Base-by-base conservation (phyloP, 352 stramenopile genomes). In the Phytophthora ohioensis region DNA sequence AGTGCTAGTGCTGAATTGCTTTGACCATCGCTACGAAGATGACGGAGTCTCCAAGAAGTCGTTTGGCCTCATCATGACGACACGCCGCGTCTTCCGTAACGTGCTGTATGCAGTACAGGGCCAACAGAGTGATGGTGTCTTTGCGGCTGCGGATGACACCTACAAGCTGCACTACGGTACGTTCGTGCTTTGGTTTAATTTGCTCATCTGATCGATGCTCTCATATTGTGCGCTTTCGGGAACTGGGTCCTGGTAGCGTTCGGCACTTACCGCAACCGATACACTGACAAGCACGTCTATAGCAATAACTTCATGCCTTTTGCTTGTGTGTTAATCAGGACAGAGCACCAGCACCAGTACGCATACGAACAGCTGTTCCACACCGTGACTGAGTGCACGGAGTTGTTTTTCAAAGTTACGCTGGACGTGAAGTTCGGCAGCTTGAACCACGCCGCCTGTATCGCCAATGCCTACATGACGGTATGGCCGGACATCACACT, bases 81-180 rank as follows among this genome's bases (percentile, higher is more conserved):
- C 32, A 2, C 35, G 52, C 11, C 64, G 46, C 1, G 11, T 60
- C 1, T 54, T 61, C 13, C 17, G 55, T 0, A 64, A 73, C 52
- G 49, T 64, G 0, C n/a, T 58, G 1, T 68, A 68, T 2, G 57
- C 51, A 3, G 35, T 60, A 0, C 30, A 73, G 15, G 65, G 49
- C 4, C 57, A 64, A 17, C 8, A 53, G 27, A 51, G 8, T 27
- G 69, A 64, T 12, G 64, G 57, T 6, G 52, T 72, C 2, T 57
- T 72, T 54, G 69, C 35, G 0, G 51, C 51, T 27, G 39, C 51
- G 7, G 69, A 76, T 31, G 61, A 52, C 3, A 67, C 52, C 2
- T 70, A 75, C 46, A 64, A 59, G 48, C 42, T 64, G 0, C 67
- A 70, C 42, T 67, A 45, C 4, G 51, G 60, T 57, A 57, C 2